Evolutionary conservation across 2,329 filamentous ascomycete species (phyloP).

Genomic region (Neonectria ditissima): DNA sequence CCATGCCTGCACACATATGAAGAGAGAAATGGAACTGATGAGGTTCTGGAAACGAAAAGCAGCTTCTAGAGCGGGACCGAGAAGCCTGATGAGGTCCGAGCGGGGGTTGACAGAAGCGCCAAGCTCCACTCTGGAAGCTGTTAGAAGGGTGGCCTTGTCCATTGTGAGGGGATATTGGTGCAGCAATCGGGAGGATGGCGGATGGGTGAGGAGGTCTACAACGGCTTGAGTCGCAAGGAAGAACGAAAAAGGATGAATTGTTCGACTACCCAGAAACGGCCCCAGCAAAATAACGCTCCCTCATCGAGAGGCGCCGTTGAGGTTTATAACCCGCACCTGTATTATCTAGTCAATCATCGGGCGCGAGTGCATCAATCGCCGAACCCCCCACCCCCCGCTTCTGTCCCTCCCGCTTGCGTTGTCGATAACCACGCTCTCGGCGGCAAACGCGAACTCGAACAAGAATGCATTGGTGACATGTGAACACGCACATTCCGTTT

Average conservation of each 20-base stretch:
- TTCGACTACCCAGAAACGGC: not conserved
- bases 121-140: constrained; percentile 53
- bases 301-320: constrained; percentile 4
- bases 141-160: constrained; percentile 54
- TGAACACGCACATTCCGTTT: constrained; percentile 33
- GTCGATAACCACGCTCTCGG: constrained; percentile 11
- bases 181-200: not conserved
- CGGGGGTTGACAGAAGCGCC: constrained; percentile 45
- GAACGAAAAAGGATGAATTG: not conserved
- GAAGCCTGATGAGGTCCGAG: constrained; percentile 48
- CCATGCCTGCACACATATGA: constrained; percentile 48
- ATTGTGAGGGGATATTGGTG: constrained; percentile 39
- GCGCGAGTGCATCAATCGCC: constrained; percentile 1
- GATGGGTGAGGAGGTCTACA: not conserved
- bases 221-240: not conserved
- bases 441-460: constrained; percentile 33
- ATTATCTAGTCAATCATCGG: not conserved
- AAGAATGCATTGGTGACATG: constrained; percentile 2
- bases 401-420: constrained; percentile 20
- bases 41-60: constrained; percentile 52
- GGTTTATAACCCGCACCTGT: constrained; percentile 22
- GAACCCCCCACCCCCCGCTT: constrained; percentile 22
- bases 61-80: constrained; percentile 51
- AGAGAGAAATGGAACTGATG: constrained; percentile 47
- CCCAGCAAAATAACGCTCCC: not conserved